These are phyloP conservation scores for Scolecobasidium constrictum DNA, from an alignment of 2,329 filamentous ascomycete species.

Conservation along the genomic window DNA sequence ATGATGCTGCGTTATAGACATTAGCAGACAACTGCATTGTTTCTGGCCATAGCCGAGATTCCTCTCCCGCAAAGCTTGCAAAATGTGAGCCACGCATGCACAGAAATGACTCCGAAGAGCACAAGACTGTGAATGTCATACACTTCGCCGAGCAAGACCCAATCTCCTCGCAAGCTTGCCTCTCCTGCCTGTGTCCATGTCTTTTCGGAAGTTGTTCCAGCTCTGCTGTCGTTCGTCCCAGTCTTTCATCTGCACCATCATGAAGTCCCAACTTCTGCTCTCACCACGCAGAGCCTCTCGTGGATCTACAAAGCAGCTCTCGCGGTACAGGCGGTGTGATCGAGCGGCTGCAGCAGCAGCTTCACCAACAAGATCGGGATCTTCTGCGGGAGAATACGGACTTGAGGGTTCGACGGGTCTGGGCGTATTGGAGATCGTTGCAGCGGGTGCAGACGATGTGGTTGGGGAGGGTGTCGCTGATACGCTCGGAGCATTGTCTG, in stretches of 20 bases:
- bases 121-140: background rate
- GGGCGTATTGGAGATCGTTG: no score
- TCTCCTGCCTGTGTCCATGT: background rate
- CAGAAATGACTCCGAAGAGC: no score
- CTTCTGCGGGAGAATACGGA: conserved; percentile 46
- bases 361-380: conserved; percentile 58
- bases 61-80: no score
- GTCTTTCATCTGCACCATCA: conserved; percentile 31
- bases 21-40: no score
- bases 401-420: no score
- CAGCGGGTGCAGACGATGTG: background rate
- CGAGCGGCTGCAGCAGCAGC: conserved; percentile 48
- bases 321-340: conserved; percentile 40
- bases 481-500: background rate
- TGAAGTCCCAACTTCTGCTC: conserved; percentile 29
- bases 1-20: no score
- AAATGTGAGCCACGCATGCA: no score
- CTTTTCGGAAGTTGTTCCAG: conserved; percentile 23
- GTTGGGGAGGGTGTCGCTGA: background rate
- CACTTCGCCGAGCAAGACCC: background rate
- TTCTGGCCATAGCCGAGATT: background rate
- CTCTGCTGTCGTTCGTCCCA: conserved; percentile 27
- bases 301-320: conserved; percentile 28
- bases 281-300: conserved; percentile 22
- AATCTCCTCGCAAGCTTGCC: conserved; percentile 6